These are phyloP conservation scores for Leptomonas seymouri DNA, from an alignment of 208 protist species.

Conservation along the genomic window DNA sequence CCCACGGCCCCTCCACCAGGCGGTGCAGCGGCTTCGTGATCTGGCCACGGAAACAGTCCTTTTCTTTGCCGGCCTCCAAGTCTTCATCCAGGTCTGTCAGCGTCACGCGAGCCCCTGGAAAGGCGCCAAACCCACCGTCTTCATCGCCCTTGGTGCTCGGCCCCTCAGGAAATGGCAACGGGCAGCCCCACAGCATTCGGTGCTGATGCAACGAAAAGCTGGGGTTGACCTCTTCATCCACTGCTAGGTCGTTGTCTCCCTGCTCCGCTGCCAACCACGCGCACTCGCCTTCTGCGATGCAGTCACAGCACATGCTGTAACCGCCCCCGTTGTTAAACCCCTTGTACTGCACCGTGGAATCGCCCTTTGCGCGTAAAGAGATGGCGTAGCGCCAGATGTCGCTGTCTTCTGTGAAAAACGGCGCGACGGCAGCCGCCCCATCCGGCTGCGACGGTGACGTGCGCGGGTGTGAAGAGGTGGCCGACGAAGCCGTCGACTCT, in stretches of 20 bases:
- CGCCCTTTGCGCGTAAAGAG: constrained; percentile 35
- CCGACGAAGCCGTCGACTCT: neutral
- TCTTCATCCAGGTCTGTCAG: constrained; percentile 31
- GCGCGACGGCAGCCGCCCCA: neutral
- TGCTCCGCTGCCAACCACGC: constrained; percentile 40
- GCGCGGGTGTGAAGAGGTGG: neutral
- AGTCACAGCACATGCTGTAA: constrained; percentile 84
- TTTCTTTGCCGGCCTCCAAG: neutral
- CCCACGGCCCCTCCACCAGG: constrained; percentile 49
- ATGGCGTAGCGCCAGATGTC: constrained; percentile 67
- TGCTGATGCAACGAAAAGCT: neutral
- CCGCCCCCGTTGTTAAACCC: constrained; percentile 67
- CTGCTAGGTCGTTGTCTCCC: constrained; percentile 25
- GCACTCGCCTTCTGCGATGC: constrained; percentile 37
- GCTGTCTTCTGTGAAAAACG: constrained; percentile 28
- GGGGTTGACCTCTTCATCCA: constrained; percentile 13
- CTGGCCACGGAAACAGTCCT: constrained; percentile 32
- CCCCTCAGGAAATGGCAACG: constrained; percentile 23
- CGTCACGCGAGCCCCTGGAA: constrained; percentile 7
- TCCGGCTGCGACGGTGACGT: neutral
- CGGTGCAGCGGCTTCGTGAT: constrained; percentile 74
- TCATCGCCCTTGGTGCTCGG: neutral
- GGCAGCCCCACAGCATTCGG: constrained; percentile 29
- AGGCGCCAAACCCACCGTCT: constrained; percentile 1
- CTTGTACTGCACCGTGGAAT: constrained; percentile 69